Evolutionary conservation across 129 eudicot genomes (phyloP).

Genomic region (Smallanthus sonchifolius): DNA sequence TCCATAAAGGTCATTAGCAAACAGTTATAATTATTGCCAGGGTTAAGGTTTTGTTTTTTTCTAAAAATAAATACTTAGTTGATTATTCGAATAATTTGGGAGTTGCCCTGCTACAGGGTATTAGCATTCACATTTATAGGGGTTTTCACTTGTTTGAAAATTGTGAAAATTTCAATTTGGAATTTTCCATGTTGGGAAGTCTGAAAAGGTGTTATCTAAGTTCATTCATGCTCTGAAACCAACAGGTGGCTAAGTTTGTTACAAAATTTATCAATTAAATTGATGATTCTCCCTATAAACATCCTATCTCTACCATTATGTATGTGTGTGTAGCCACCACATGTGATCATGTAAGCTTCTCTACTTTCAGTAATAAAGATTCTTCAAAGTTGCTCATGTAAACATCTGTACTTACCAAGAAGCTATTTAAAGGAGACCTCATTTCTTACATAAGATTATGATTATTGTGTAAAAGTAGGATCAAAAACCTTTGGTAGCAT

Average conservation of each 20-base stretch:
- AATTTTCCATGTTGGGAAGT: neutral
- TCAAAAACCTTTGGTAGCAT: slow-evolving; percentile 67
- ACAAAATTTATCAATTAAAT: neutral
- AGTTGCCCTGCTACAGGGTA: neutral
- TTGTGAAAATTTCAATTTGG: neutral
- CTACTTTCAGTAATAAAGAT: neutral
- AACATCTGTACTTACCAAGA: slow-evolving; percentile 16
- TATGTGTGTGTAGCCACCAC: neutral
- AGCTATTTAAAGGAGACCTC: neutral
- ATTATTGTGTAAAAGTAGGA: slow-evolving; percentile 12
- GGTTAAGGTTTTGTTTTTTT: neutral
- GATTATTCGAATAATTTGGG: neutral
- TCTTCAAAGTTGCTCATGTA: slow-evolving; percentile 2
- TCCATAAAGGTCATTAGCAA: neutral
- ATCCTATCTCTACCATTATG: neutral
- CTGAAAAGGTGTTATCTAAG: neutral
- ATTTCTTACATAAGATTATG: slow-evolving; percentile 2
- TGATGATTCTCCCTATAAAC: neutral
- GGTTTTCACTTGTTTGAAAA: neutral
- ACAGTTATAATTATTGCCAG: neutral
- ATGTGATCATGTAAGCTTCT: neutral
- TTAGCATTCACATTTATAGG: neutral
- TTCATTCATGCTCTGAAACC: neutral
- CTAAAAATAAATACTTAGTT: neutral
- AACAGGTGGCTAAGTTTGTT: neutral